Conservation (phyloP, 495 filamentous ascomycete genomes). For the Talaromyces thailandensis region DNA sequence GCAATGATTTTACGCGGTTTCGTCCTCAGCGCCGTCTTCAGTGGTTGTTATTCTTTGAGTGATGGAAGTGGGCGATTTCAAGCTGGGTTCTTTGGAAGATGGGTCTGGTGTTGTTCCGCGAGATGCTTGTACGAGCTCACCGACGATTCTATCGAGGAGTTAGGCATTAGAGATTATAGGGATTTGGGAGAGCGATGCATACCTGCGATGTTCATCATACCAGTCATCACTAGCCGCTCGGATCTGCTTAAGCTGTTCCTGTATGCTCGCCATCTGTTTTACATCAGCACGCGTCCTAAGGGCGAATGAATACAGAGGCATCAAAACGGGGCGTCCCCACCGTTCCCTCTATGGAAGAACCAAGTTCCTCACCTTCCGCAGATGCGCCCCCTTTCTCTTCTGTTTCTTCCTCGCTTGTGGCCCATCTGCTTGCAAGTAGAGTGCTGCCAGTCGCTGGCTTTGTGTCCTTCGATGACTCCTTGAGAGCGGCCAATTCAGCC, state of each 20-base stretch:
- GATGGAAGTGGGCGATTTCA: neutral
- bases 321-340: conserved; percentile 38
- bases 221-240: conserved; percentile 36
- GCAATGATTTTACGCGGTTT: neutral
- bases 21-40: neutral
- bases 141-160: conserved; percentile 25
- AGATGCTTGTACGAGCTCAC: conserved; percentile 31
- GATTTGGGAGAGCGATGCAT: conserved; percentile 8
- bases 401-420: conserved; percentile 23
- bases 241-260: conserved; percentile 44
- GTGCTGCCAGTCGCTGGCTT: conserved; percentile 11
- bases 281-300: neutral
- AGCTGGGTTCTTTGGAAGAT: neutral
- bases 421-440: conserved; percentile 35
- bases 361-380: conserved; percentile 45
- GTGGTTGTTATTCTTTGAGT: neutral
- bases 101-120: conserved; percentile 24
- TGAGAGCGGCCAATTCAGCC: conserved; percentile 33
- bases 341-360: conserved; percentile 46
- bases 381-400: conserved; percentile 27
- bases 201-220: conserved; percentile 38
- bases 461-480: conserved; percentile 20
- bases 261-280: conserved; percentile 40
- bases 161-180: neutral
- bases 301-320: conserved; percentile 17